phyloP scores from a whole-genome alignment of 345 rosid species.

The Zanthoxylum bungeanum region DNA sequence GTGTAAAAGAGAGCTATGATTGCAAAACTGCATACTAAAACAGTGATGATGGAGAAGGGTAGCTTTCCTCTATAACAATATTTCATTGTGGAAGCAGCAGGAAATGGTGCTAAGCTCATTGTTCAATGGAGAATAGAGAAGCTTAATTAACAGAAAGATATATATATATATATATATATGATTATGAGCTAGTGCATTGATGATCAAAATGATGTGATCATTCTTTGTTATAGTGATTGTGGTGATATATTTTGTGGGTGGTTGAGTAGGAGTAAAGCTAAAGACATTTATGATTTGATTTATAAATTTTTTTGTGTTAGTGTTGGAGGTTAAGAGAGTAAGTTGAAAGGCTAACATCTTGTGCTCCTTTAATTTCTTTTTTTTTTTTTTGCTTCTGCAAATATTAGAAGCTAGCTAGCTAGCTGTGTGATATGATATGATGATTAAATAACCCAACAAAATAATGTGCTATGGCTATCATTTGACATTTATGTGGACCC shows the following conservation, averaged over 20 bases:
- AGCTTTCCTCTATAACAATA: slow-evolving; percentile 60
- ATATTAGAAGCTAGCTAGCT: no score
- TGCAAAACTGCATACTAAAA: slow-evolving; percentile 47
- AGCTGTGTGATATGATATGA: slow-evolving; percentile 1
- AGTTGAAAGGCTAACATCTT: slow-evolving; percentile 45
- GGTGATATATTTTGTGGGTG: slow-evolving; percentile 16
- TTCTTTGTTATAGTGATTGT: no score
- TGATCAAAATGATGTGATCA: slow-evolving; percentile 42
- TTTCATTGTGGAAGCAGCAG: slow-evolving; percentile 31
- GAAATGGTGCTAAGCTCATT: slow-evolving; percentile 35
- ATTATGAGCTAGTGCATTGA: background rate
- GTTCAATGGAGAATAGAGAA: slow-evolving; percentile 14
- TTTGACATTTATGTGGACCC: no score
- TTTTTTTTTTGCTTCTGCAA: background rate
- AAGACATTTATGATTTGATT: slow-evolving; percentile 36
- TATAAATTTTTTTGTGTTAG: background rate
- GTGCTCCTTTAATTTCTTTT: no score
- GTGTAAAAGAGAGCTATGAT: slow-evolving; percentile 63
- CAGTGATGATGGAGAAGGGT: slow-evolving; percentile 46
- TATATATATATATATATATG: no score
- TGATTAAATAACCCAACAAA: background rate
- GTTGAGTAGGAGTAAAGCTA: slow-evolving; percentile 79
- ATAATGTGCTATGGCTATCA: slow-evolving; percentile 5
- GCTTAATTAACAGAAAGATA: no score
- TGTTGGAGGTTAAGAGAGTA: slow-evolving; percentile 29